Evolutionary conservation across 2,329 filamentous ascomycete species (phyloP), one percentile per base, ranked within the genome.

Genomic region (Dendryphion nanum): DNA sequence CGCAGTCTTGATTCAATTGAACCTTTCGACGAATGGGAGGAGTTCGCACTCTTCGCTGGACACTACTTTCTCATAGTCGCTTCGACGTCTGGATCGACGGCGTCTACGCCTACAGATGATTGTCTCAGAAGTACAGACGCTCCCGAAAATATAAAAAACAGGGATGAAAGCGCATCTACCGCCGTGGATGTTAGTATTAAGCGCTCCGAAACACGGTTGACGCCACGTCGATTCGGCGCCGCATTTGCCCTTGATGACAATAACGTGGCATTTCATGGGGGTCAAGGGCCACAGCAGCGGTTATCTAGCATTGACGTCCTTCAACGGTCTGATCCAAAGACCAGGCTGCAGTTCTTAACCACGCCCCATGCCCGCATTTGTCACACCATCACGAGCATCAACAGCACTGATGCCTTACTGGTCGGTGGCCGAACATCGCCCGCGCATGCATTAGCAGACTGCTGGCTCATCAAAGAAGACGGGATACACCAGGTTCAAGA

Each of bases 1-100:
- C 69, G 61, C 23, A 68, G 68, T 8, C 67, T 96, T 12, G 84
- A 95, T 51, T 58, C 69, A 1, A 66, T 89, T 13, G 91, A 96
- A 57, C 81, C 85, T 1, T 96, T 97, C 58, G 91, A 97, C 62
- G 90, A 96, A 66, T 95, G 89, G 89, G 91, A 97, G 64, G 91
- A 96, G 55, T 89, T 96, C 58, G 82, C 85, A 2, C 71, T 95
- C 1, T 95, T 94, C 62, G 81, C 79, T 2, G 82, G 82, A 21
- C 90, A 96, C 64, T 95, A 95, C 64, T 86, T 90, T 51, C 68
- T 96, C 30, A 73, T 95, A 6, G 73, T 81, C 15, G 87, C 88
- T 12, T 75, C 70, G 29, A 79, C 67, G 52, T 46, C 43, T 38
- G 45, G 48, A 36, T 32, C 41, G 38, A 14, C 16, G n/a, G 16